Percentiles rank a stretch among this genome's conserved stretches.
Conservation (phyloP, 345 rosid genomes). For the Gossypium thurberi region DNA sequence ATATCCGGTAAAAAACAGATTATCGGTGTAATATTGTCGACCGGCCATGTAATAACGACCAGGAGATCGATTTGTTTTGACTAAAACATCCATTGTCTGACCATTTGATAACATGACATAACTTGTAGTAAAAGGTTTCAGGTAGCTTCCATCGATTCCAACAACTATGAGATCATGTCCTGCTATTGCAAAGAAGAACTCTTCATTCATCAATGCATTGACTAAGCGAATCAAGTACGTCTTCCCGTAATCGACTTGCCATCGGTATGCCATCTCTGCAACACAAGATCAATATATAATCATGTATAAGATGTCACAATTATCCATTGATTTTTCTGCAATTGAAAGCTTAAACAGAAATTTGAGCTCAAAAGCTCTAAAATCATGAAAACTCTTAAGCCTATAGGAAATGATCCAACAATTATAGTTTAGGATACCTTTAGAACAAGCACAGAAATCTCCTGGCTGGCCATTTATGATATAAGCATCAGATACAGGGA, state of each 20-base stretch:
- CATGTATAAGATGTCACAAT: not conserved
- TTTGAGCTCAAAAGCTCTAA: not conserved
- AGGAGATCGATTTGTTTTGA: conserved; percentile 21
- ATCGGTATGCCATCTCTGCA: not conserved
- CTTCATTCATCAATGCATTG: conserved; percentile 20
- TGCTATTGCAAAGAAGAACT: conserved; percentile 30
- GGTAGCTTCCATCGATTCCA: conserved; percentile 28
- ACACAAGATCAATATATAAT: not conserved
- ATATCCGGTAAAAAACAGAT: conserved; percentile 2
- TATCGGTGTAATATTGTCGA: conserved; percentile 18
- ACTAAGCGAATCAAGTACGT: conserved; percentile 34
- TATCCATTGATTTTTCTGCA: no score
- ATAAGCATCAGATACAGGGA: conserved; percentile 37
- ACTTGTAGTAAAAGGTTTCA: conserved; percentile 19
- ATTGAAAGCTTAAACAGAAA: not conserved
- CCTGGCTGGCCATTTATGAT: conserved; percentile 48
- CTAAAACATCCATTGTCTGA: conserved; percentile 30
- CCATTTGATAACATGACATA: conserved; percentile 27
- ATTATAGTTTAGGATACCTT: not conserved
- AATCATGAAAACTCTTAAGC: not conserved
- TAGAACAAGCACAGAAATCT: conserved; percentile 16
- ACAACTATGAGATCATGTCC: conserved; percentile 29
- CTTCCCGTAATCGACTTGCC: conserved; percentile 28
- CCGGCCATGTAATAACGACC: conserved; percentile 27
- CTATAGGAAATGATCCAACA: not conserved